phyloP scores from a whole-genome alignment of 2,329 filamentous ascomycete genomes.

The Chlorencoelia australis region DNA sequence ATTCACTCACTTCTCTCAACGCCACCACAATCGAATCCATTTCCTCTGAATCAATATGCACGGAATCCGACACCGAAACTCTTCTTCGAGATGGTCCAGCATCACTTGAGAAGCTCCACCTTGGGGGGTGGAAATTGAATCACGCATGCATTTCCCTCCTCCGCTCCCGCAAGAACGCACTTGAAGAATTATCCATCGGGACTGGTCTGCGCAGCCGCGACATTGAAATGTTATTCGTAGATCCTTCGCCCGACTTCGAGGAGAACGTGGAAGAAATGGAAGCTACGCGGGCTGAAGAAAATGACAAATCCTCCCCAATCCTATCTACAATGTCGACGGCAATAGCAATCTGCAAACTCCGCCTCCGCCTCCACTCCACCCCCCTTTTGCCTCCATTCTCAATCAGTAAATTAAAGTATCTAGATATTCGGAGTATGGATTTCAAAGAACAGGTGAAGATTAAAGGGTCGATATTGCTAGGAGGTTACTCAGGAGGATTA shows the following conservation, averaged over 20 bases:
- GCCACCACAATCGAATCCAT: background rate
- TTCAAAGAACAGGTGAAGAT: slow-evolving; percentile 12
- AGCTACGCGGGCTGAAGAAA: background rate
- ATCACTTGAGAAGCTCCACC: slow-evolving; percentile 2
- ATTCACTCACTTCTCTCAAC: slow-evolving; percentile 2
- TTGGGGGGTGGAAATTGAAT: slow-evolving; percentile 5
- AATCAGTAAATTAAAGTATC: slow-evolving; percentile 1
- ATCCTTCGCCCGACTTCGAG: background rate
- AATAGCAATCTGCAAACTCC: slow-evolving; percentile 14
- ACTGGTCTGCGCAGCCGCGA: slow-evolving; percentile 9
- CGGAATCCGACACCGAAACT: background rate
- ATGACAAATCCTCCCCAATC: background rate
- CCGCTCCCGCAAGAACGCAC: background rate
- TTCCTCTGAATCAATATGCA: background rate
- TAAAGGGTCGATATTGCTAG: slow-evolving; percentile 10
- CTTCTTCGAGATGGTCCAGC: slow-evolving; percentile 1
- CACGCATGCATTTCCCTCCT: background rate
- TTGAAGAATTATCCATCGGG: slow-evolving; percentile 8
- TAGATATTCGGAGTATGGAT: slow-evolving; percentile 10
- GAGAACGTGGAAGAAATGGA: background rate
- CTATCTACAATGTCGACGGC: slow-evolving; percentile 1
- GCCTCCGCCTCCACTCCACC: slow-evolving; percentile 7
- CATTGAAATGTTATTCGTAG: slow-evolving; percentile 13
- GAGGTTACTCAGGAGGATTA: slow-evolving; percentile 9
- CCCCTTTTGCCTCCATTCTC: background rate